A percentile compares a stretch with the other conserved stretches of the same genome.
These are phyloP conservation scores for Ophiostoma himal-ulmi DNA, from an alignment of 2,329 filamentous ascomycete species.

Conservation along the genomic window DNA sequence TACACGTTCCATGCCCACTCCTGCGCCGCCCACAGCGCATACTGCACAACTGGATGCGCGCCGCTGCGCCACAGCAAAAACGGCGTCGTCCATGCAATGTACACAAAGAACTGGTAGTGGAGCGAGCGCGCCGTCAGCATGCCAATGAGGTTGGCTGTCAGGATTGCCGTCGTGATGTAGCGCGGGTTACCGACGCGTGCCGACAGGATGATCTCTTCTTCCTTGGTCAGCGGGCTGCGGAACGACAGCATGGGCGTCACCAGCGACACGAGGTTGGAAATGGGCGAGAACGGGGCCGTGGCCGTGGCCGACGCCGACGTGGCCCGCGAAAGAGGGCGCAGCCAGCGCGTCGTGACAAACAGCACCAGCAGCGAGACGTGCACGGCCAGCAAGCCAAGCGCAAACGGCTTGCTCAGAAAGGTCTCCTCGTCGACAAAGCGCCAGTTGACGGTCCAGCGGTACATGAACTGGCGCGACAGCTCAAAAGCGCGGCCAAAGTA, in stretches of 20 bases:
- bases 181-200: constrained; percentile 57
- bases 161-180: constrained; percentile 70
- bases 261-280: neutral
- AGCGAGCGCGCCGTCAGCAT: constrained; percentile 80
- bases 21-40: constrained; percentile 67
- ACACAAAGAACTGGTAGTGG: constrained; percentile 94
- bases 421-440: constrained; percentile 78
- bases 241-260: constrained; percentile 19
- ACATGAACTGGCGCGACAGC: constrained; percentile 83
- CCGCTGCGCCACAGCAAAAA: constrained; percentile 79
- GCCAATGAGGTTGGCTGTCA: constrained; percentile 71
- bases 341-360: constrained; percentile 66
- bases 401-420: constrained; percentile 67
- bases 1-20: constrained; percentile 95
- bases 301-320: constrained; percentile 36
- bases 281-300: neutral
- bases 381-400: constrained; percentile 57
- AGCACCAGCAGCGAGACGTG: constrained; percentile 61
- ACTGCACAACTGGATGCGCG: constrained; percentile 60
- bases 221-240: neutral
- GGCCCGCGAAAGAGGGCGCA: constrained; percentile 54
- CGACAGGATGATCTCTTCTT: constrained; percentile 51
- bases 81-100: constrained; percentile 82
- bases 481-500: constrained; percentile 86
- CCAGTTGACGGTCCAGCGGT: constrained; percentile 99